These are phyloP conservation scores for Sisymbrium irio DNA, from an alignment of 345 rosid species.

Conservation along the genomic window DNA sequence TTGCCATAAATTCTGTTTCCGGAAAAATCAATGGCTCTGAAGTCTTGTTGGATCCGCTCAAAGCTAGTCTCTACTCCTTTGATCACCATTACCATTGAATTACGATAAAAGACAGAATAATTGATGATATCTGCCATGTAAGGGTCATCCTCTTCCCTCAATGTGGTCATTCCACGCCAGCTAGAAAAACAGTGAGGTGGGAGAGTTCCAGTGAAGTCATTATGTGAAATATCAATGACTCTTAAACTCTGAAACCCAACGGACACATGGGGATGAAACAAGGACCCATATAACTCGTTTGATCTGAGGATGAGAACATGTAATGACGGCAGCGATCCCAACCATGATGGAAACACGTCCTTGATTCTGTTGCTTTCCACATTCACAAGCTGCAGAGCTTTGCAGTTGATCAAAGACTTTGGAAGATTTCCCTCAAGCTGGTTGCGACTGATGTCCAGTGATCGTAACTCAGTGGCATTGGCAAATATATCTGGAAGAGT, in stretches of 20 bases:
- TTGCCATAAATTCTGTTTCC: background rate
- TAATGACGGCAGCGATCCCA: constrained; percentile 18
- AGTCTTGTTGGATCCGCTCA: background rate
- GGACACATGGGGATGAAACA: background rate
- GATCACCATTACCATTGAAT: background rate
- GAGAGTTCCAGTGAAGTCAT: constrained; percentile 25
- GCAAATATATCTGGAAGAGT: constrained; percentile 15
- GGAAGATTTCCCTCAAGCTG: constrained; percentile 29
- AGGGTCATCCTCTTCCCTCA: background rate
- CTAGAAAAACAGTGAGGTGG: background rate
- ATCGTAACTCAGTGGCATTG: background rate
- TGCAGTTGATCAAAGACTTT: constrained; percentile 19
- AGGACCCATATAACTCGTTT: constrained; percentile 35
- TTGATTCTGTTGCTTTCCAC: constrained; percentile 40
- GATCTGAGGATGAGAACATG: constrained; percentile 42
- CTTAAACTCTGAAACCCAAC: constrained; percentile 37
- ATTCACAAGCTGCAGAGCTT: constrained; percentile 32
- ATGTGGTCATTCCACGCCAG: background rate
- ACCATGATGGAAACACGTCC: constrained; percentile 21
- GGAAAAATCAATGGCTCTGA: background rate
- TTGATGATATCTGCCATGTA: background rate
- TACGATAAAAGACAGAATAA: background rate
- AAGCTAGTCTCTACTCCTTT: background rate
- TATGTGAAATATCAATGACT: constrained; percentile 42
- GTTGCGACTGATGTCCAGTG: constrained; percentile 25